Percentiles rank a stretch among this genome's conserved stretches.
Conservation (phyloP, 2,329 filamentous ascomycete genomes). For the Cladosporium sp. region DNA sequence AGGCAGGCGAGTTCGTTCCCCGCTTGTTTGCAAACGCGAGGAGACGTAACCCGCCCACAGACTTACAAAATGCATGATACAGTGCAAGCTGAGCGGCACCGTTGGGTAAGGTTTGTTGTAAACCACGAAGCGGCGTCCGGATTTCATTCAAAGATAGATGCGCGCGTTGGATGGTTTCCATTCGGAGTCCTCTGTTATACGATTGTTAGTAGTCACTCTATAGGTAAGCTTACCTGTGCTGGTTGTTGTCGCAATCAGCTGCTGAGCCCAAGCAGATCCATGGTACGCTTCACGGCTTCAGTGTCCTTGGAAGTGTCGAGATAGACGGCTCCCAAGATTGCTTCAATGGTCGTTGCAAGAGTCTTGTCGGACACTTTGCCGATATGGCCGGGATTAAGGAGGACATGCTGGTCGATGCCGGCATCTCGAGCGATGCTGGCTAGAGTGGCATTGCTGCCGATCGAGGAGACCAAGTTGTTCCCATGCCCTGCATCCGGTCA, state of each 20-base stretch:
- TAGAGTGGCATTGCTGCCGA: slow-evolving; percentile 17
- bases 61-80: neutral
- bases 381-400: neutral
- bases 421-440: neutral
- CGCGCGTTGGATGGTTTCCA: neutral
- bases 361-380: neutral
- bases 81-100: neutral
- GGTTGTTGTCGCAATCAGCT: neutral
- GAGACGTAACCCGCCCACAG: neutral
- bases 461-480: neutral
- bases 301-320: neutral
- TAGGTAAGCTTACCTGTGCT: neutral
- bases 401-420: neutral
- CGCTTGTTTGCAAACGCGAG: neutral
- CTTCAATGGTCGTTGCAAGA: slow-evolving; percentile 19
- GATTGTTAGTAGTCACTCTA: neutral
- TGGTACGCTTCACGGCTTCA: neutral
- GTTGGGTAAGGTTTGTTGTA: neutral
- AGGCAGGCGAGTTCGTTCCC: no score
- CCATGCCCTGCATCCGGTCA: neutral
- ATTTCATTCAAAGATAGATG: neutral
- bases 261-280: neutral
- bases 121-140: no score
- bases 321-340: slow-evolving; percentile 21
- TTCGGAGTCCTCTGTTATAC: neutral